A percentile compares a stretch with the other conserved stretches of the same genome.
phyloP scores from a whole-genome alignment of 2,329 filamentous ascomycete species.

The Colletotrichum orchidophilum region DNA sequence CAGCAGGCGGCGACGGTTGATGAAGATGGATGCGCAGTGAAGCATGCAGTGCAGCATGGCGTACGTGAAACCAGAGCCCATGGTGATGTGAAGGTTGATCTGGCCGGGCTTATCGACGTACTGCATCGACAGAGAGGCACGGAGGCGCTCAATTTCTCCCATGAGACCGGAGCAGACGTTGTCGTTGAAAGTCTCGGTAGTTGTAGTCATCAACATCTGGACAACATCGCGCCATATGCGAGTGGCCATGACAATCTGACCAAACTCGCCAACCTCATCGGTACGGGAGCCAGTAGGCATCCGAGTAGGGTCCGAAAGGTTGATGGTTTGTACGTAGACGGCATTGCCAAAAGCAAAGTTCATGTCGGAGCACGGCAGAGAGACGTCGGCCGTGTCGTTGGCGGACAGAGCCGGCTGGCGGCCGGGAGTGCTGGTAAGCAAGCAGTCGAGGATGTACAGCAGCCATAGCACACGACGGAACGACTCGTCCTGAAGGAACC shows the following conservation, averaged over 20 bases:
- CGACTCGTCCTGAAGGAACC: constrained; percentile 69
- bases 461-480: constrained; percentile 70
- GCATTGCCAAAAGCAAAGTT: constrained; percentile 71
- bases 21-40: constrained; percentile 69
- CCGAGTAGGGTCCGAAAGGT: constrained; percentile 50
- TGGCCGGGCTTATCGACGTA: constrained; percentile 69
- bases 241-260: constrained; percentile 68
- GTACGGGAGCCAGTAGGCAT: constrained; percentile 49
- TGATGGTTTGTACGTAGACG: constrained; percentile 66
- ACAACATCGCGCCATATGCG: constrained; percentile 71
- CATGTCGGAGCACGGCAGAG: constrained; percentile 68
- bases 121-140: constrained; percentile 65
- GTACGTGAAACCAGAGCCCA: constrained; percentile 71
- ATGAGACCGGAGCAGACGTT: constrained; percentile 61
- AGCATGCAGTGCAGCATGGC: constrained; percentile 71
- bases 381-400: constrained; percentile 63
- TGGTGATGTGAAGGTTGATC: constrained; percentile 70
- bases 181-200: constrained; percentile 62
- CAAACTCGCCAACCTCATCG: constrained; percentile 69
- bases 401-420: constrained; percentile 65
- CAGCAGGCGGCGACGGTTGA: constrained; percentile 67
- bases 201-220: constrained; percentile 66
- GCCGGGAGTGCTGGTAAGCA: constrained; percentile 69
- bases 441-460: constrained; percentile 70
- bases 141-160: constrained; percentile 63